Evolutionary conservation across 2,329 filamentous ascomycete genomes (phyloP).

Genomic region (Pestalotiopsis sp.): DNA sequence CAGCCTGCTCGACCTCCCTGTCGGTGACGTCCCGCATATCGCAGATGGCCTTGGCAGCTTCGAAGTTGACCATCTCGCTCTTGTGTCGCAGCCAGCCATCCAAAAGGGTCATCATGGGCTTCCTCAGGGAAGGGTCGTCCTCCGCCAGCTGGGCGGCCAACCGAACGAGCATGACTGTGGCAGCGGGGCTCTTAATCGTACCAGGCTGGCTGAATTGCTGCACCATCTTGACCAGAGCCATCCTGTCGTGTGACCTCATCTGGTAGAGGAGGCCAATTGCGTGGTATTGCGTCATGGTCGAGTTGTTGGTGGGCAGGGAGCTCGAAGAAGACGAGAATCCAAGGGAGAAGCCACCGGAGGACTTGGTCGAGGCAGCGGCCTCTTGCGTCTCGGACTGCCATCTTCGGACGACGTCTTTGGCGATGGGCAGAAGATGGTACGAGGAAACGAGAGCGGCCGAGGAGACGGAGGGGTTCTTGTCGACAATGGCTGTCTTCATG

Average conservation of each 20-base stretch:
- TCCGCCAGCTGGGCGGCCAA: slow-evolving; percentile 92
- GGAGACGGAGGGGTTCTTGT: slow-evolving; percentile 96
- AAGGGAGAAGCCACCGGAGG: slow-evolving; percentile 84
- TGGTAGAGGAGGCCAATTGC: slow-evolving; percentile 96
- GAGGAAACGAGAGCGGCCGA: slow-evolving; percentile 95
- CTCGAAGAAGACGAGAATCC: slow-evolving; percentile 84
- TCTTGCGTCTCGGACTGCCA: slow-evolving; percentile 99
- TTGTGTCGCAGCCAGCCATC: slow-evolving; percentile 98
- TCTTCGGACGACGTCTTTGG: slow-evolving; percentile 90
- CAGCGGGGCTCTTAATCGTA: slow-evolving; percentile 92
- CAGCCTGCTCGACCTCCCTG: slow-evolving; percentile 85
- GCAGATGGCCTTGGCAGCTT: slow-evolving; percentile 97
- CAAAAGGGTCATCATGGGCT: slow-evolving; percentile 95
- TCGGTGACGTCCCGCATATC: slow-evolving; percentile 93
- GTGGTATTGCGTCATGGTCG: slow-evolving; percentile 98
- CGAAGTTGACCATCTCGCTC: slow-evolving; percentile 99
- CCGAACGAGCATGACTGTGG: slow-evolving; percentile 88
- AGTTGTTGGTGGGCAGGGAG: slow-evolving; percentile 82
- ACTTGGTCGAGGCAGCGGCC: slow-evolving; percentile 88
- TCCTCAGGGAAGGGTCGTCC: slow-evolving; percentile 85
- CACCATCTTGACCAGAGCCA: slow-evolving; percentile 99
- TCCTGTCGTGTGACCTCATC: slow-evolving; percentile 95
- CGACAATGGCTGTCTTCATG: slow-evolving; percentile 98
- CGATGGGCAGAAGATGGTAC: slow-evolving; percentile 95
- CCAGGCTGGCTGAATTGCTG: slow-evolving; percentile 94